Base-by-base conservation (phyloP, 306 rosid species). In the Canavalia ensiformis region DNA sequence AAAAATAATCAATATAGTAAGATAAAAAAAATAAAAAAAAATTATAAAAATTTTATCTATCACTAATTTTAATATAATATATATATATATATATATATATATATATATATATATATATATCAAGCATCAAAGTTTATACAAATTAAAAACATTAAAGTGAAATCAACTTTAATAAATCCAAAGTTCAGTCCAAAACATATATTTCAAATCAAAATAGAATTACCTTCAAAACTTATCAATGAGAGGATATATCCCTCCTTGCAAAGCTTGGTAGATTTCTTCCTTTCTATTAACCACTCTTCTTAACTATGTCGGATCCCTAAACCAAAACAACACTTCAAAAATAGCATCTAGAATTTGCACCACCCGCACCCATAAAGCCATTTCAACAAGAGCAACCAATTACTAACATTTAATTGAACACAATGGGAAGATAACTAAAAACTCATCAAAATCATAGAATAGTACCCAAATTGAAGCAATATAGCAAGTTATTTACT, bases 301-400 rank as follows among this genome's bases (percentile, higher is more conserved):
- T 84, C 90, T 87, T 71, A 89, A 33, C 75, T 90, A 89, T 0
- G 84, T 52, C 3, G 90, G 88, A 80, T 92, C 94, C 85, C 94
- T 84, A 6, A 91, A 87, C 97, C 97, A 92, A 85, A 94, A 92
- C 8, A 92, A 90, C 68, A 92, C 97, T 51, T 92, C 94, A 8
- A 37, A 80, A 73, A 6, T 44, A 58, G 9, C 13, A 50, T 74
- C 65, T 75, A 84, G 39, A 68, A 72, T n/a, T 51, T 47, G 12
- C 60, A 81, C 58, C 83, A 79, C 77, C 81, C 25, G 2, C 29
- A 78, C 71, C 56, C 70, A 78, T 28, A 73, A 62, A 51, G 2
- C 58, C 7, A 51, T 2, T 8, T 46, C 33, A 64, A 29, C 11
- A 8, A 72, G 6, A 35, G 54, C 60, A 10, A 68, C 9, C 3